Evolutionary conservation across 257 asterid species (phyloP), one percentile per base, ranked within the genome.

Genomic region (Lycium barbarum): DNA sequence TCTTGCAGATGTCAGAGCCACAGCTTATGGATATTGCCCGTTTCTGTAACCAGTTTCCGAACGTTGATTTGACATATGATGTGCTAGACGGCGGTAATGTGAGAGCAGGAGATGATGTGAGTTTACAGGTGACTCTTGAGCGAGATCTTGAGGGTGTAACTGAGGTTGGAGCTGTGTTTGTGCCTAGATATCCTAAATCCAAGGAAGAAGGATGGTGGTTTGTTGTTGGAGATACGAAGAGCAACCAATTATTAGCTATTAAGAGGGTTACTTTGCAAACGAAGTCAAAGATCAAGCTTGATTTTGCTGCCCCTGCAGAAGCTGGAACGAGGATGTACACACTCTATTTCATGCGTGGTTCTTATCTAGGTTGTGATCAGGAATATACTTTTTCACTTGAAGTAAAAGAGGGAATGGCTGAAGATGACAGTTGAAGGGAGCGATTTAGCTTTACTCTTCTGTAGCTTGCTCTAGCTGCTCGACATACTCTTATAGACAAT

Each of bases 171-270:
- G 87, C 92, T 1, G 90, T 89, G 13, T 88, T 85, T 71, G 89
- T 88, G 12, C 92, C 87, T 18, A 86, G 89, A 40, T 89, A 86
- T 78, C 92, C 92, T n/a, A 87, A 87, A 68, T 63, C 81, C 38
- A 89, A 89, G 67, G 90, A 89, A 71, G 92, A 89, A 84, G 92
- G 92, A 35, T 87, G 92, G 92, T 89, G 92, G 92, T 86, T 89
- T 47, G 92, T 89, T 62, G 81, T 87, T 2, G 92, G 92, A 1
- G 92, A 89, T 49, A 83, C 87, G 22, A 87, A 83, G 45, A 89
- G 86, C 58, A 87, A 87, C 86, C 89, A 87, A 47, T 61, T 89
- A 33, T 85, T 89, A 13, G 92, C 90, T 17, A 89, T 86, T 20
- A 87, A 89, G 73, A 89, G 88, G 72, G 90, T 89, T 36, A 78